Percentiles rank a stretch among this genome's conserved stretches.
Evolutionary conservation across 1,139 yeast genomes (phyloP).

Genomic region (Chernovozyma sophiae-reginae): DNA sequence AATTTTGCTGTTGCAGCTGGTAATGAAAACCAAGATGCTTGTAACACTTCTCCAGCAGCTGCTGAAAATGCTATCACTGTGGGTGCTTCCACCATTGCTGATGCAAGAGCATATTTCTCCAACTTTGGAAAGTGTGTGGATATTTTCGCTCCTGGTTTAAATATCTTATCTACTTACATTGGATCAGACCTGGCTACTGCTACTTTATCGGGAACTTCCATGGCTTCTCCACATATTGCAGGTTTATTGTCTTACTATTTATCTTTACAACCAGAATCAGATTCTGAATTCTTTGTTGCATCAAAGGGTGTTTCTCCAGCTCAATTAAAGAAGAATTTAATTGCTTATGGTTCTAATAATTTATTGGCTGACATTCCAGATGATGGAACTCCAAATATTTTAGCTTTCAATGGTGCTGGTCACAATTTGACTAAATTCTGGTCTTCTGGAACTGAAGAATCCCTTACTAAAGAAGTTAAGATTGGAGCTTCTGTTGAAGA

Average conservation of each 20-base stretch:
- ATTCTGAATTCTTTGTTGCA: slow-evolving; percentile 63
- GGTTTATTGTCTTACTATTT: slow-evolving; percentile 87
- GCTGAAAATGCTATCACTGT: slow-evolving; percentile 75
- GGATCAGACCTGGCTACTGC: slow-evolving; percentile 84
- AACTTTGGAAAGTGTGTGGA: slow-evolving; percentile 85
- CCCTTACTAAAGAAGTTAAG: background rate
- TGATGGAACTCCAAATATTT: slow-evolving; percentile 75
- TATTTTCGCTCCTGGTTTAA: slow-evolving; percentile 81
- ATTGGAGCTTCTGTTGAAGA: slow-evolving; percentile 9
- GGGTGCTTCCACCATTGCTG: slow-evolving; percentile 76
- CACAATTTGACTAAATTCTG: slow-evolving; percentile 73
- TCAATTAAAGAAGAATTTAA: slow-evolving; percentile 83
- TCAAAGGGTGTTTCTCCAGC: slow-evolving; percentile 68
- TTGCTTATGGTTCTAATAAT: slow-evolving; percentile 72
- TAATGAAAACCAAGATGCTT: slow-evolving; percentile 81
- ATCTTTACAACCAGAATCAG: slow-evolving; percentile 84
- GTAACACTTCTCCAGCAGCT: slow-evolving; percentile 79
- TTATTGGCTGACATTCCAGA: slow-evolving; percentile 67
- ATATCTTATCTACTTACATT: slow-evolving; percentile 78
- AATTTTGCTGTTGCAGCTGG: slow-evolving; percentile 90
- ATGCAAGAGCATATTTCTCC: slow-evolving; percentile 74
- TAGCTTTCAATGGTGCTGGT: slow-evolving; percentile 94
- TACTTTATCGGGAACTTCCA: slow-evolving; percentile 93
- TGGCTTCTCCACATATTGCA: slow-evolving; percentile 98
- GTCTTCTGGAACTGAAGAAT: slow-evolving; percentile 24